phyloP scores from a whole-genome alignment of 2,329 filamentous ascomycete species.

The Colletotrichum sp. region DNA sequence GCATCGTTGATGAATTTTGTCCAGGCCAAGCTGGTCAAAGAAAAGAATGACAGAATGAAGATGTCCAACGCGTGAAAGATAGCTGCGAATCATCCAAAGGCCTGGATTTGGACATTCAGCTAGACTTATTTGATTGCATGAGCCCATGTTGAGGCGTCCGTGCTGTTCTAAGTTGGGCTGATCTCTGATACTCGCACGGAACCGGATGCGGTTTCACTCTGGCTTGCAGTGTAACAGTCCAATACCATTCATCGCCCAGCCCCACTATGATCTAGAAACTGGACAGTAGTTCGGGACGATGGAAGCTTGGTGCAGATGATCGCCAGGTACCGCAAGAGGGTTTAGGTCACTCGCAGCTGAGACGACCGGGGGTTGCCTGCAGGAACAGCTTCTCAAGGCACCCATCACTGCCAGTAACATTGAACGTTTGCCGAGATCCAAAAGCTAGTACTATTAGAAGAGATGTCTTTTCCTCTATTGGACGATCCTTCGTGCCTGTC shows the following conservation, averaged over 20 bases:
- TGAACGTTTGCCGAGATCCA: neutral
- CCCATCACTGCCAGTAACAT: neutral
- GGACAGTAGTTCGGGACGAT: neutral
- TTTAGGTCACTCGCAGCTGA: neutral
- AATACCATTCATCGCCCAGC: neutral
- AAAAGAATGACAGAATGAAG: neutral
- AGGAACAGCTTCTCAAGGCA: neutral
- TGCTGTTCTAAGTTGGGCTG: neutral
- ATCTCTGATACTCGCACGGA: conserved; percentile 15
- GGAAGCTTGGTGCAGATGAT: neutral
- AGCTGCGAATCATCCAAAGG: neutral
- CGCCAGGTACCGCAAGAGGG: neutral
- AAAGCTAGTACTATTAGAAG: neutral
- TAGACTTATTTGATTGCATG: neutral
- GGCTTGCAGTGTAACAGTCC: neutral
- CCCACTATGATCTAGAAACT: neutral
- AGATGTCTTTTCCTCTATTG: neutral
- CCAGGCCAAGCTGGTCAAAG: neutral
- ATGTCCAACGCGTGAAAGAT: neutral
- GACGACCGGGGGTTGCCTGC: neutral
- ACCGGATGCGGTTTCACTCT: conserved; percentile 7
- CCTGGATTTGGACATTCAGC: neutral
- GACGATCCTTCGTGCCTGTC: neutral
- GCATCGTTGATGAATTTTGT: neutral
- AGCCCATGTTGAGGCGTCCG: neutral